Evolutionary conservation across 805 yeast species (phyloP).

Genomic region (Saccharomycopsis schoenii): DNA sequence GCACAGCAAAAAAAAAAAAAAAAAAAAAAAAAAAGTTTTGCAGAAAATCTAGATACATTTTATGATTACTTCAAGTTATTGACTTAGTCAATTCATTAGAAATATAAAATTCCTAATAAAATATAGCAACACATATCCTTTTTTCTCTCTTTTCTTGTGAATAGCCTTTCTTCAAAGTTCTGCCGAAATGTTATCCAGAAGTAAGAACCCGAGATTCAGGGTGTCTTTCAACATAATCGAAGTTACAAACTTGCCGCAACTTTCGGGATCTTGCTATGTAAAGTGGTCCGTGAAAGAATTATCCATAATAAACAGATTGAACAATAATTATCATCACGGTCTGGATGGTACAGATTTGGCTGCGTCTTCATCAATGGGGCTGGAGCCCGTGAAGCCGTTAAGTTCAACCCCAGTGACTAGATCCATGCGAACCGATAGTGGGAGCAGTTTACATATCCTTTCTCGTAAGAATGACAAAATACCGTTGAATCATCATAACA

Average conservation of each 20-base stretch:
- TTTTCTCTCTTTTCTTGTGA: no score
- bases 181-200: neutral
- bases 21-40: no score
- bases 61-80: neutral
- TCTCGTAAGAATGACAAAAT: neutral
- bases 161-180: neutral
- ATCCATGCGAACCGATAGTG: constrained; percentile 29
- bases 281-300: constrained; percentile 52
- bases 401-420: constrained; percentile 27
- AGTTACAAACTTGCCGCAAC: constrained; percentile 76
- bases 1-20: neutral
- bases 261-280: constrained; percentile 56
- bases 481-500: neutral
- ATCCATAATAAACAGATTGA: constrained; percentile 18
- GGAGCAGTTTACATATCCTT: neutral
- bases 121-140: no score
- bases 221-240: constrained; percentile 28
- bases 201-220: constrained; percentile 9
- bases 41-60: no score
- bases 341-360: neutral
- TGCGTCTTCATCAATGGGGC: constrained; percentile 6
- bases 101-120: no score
- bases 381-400: constrained; percentile 22
- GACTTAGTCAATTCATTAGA: no score
- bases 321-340: neutral